These are phyloP conservation scores for Pseudocercospora fuligena DNA, from an alignment of 2,329 filamentous ascomycete species.

Conservation along the genomic window DNA sequence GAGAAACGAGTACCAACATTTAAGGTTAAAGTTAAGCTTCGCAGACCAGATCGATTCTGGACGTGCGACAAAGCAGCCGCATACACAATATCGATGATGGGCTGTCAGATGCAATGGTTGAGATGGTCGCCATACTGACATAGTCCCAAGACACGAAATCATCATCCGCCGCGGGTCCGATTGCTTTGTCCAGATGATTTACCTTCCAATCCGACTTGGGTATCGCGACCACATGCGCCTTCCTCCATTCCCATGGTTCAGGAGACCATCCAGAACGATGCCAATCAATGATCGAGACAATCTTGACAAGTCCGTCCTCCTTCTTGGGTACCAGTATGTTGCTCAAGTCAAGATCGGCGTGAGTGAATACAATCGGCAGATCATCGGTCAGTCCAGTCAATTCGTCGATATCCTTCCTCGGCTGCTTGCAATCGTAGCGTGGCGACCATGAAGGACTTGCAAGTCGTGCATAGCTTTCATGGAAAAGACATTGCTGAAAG, in stretches of 20 bases:
- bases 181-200: too few relatives aligned
- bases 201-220: too few relatives aligned
- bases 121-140: too few relatives aligned
- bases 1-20: too few relatives aligned
- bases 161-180: too few relatives aligned
- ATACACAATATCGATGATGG: too few relatives aligned
- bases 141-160: too few relatives aligned
- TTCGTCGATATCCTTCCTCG: background rate
- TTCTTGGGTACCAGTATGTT: background rate
- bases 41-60: too few relatives aligned
- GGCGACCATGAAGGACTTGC: background rate
- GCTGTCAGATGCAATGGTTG: too few relatives aligned
- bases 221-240: too few relatives aligned
- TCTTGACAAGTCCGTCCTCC: background rate
- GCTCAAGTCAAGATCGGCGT: background rate
- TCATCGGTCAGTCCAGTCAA: background rate
- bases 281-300: background rate
- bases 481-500: background rate
- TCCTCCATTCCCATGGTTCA: background rate
- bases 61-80: too few relatives aligned
- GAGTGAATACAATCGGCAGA: background rate
- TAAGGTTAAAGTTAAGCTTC: too few relatives aligned
- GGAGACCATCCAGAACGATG: background rate
- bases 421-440: background rate
- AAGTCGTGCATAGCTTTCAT: background rate